Conservation (phyloP, 23 red algal species). For the Chondrus crispus region DNA sequence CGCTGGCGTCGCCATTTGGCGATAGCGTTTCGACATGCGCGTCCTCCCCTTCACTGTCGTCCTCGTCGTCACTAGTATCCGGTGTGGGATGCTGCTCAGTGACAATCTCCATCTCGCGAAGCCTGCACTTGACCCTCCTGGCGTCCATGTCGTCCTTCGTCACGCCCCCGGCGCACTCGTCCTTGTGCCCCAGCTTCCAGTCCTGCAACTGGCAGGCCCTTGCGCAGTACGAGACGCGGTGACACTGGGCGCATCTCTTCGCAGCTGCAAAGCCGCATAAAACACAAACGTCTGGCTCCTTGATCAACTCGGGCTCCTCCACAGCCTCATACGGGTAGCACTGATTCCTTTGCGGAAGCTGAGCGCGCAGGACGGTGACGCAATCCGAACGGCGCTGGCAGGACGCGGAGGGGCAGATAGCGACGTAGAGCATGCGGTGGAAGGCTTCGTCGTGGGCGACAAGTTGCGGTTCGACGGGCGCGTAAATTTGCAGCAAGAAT, state of each 20-base stretch:
- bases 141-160: background rate
- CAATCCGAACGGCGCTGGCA: background rate
- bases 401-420: background rate
- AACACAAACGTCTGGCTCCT: background rate
- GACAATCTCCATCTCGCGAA: conserved; percentile 39
- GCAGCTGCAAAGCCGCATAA: conserved; percentile 31
- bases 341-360: conserved; percentile 22
- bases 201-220: conserved; percentile 1
- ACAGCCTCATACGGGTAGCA: conserved; percentile 26
- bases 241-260: conserved; percentile 28
- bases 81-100: conserved; percentile 31
- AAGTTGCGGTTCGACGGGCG: conserved; percentile 21
- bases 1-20: background rate
- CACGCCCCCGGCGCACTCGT: background rate
- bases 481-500: conserved; percentile 61
- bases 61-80: background rate
- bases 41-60: background rate
- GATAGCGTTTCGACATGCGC: background rate
- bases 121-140: background rate
- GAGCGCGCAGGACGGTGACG: conserved; percentile 47
- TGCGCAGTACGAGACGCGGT: conserved; percentile 2
- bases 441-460: conserved; percentile 53
- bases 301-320: background rate
- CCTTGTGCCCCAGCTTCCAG: conserved; percentile 33
- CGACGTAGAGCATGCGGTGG: conserved; percentile 58